Conservation (phyloP, 1,284 basidiomycete genomes). For the Sporisorium exsertum region DNA sequence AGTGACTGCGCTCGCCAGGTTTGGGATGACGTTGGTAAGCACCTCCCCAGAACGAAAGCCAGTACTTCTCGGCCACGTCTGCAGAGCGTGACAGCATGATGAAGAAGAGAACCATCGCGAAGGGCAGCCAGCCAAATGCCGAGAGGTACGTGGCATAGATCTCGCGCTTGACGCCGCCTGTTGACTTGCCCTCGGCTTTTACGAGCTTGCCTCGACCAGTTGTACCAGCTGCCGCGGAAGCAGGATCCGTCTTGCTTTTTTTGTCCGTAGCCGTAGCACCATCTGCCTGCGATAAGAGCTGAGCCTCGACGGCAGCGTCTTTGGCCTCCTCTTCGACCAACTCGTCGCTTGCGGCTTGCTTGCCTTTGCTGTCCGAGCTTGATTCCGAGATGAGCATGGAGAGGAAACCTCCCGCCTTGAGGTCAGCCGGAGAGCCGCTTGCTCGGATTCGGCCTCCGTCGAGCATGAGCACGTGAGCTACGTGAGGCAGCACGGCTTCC, state of each 20-base stretch:
- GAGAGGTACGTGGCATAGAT: slow-evolving; percentile 82
- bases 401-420: slow-evolving; percentile 58
- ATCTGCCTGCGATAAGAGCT: slow-evolving; percentile 25
- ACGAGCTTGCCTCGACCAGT: slow-evolving; percentile 73
- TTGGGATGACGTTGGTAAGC: slow-evolving; percentile 11
- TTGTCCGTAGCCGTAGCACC: neutral
- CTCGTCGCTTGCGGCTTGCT: slow-evolving; percentile 39
- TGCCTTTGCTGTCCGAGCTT: slow-evolving; percentile 53
- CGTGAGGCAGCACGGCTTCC: slow-evolving; percentile 39
- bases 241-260: slow-evolving; percentile 3
- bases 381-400: slow-evolving; percentile 59
- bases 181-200: slow-evolving; percentile 78
- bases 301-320: slow-evolving; percentile 30
- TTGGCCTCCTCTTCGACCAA: slow-evolving; percentile 37
- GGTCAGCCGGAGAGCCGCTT: slow-evolving; percentile 73
- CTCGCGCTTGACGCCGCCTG: slow-evolving; percentile 81
- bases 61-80: slow-evolving; percentile 38
- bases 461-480: slow-evolving; percentile 56
- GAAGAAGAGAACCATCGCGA: slow-evolving; percentile 21
- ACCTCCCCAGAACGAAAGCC: slow-evolving; percentile 46
- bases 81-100: slow-evolving; percentile 22
- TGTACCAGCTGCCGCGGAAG: neutral
- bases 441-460: slow-evolving; percentile 31
- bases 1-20: neutral
- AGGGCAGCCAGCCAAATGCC: slow-evolving; percentile 64